Base-by-base conservation (phyloP, 805 yeast species). In the Candida fluviatilis region DNA sequence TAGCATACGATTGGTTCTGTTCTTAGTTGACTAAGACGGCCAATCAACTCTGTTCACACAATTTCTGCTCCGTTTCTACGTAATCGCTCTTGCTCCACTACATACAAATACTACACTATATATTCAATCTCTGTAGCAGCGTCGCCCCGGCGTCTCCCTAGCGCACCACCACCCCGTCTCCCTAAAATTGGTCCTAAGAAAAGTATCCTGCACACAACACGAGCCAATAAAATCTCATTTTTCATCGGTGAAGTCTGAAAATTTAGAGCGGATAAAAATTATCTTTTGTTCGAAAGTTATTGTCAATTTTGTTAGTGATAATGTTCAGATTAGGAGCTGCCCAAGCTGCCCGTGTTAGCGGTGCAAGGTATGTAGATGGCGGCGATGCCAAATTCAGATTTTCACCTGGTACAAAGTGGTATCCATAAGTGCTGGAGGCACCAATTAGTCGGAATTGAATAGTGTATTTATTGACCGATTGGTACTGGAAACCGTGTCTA, bases 301-400 rank as follows among this genome's bases (percentile, higher is more conserved):
- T 21, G 24, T 21, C 6, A 21, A 21, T 13, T 26, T 26, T 26
- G 6, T 12, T 26, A 26, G 29, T 26, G 29, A 26, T 42, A 35
- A 75, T 75, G 80, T 74, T 72, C 66, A 76, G 78, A 64, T 64
- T 69, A 62, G 76, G 78, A 63, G 71, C 69, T 50, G 57, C 60
- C 51, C 76, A 71, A 57, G 67, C 62, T 49, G 71, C 74, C 66
- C 78, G 78, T 60, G 42, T 58, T 45, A 57, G 60, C 52, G 71
- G 73, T 57, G 69, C 67, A 45, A 74, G 79, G 79, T 73, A 71
- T 61, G 78, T 71, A 13, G 29, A 26, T 13, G 11, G 25, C 25
- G 25, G 25, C n/a, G n/a, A n/a, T n/a, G n/a, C n/a, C n/a, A n/a
- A n/a, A n/a, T n/a, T n/a, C n/a, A n/a, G n/a, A n/a, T n/a, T n/a